Percentiles rank a stretch among this genome's conserved stretches.
phyloP scores from a whole-genome alignment of 2,329 filamentous ascomycete species.

The Diaporthe caulivora region DNA sequence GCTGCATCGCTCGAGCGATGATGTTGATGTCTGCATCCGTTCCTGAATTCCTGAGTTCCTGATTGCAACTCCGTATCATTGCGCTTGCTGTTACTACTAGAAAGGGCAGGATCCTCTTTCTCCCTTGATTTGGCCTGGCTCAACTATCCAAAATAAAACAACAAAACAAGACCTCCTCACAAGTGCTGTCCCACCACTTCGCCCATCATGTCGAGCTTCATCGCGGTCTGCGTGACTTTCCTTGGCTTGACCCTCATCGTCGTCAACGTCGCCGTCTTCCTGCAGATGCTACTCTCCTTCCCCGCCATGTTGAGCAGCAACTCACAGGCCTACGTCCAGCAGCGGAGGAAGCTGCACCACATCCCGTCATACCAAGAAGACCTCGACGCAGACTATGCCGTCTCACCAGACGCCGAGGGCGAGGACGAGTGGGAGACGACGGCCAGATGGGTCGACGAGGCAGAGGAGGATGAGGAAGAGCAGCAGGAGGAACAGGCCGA shows the following conservation, averaged over 20 bases:
- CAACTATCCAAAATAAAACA: neutral
- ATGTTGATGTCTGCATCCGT: conserved; percentile 17
- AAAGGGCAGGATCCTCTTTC: conserved; percentile 26
- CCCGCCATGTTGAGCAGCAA: conserved; percentile 40
- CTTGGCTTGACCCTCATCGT: conserved; percentile 32
- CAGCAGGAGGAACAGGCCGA: conserved; percentile 24
- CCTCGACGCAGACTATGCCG: neutral
- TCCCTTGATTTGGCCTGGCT: conserved; percentile 13
- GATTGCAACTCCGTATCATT: neutral
- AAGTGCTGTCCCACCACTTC: neutral
- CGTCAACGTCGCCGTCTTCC: conserved; percentile 36
- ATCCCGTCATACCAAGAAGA: conserved; percentile 22
- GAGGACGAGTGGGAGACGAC: conserved; percentile 30
- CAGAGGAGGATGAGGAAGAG: conserved; percentile 2
- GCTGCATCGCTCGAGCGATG: conserved; percentile 4
- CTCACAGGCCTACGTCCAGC: conserved; percentile 38
- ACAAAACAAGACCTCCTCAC: neutral
- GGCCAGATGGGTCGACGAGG: conserved; percentile 34
- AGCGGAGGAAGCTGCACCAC: conserved; percentile 37
- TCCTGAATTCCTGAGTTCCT: neutral
- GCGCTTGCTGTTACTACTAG: conserved; percentile 30
- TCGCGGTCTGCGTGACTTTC: conserved; percentile 39
- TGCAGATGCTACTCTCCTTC: conserved; percentile 39
- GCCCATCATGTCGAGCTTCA: conserved; percentile 37
- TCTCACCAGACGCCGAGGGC: neutral